Conservation (phyloP, 306 rosid genomes). For the cucumber (Cucumis sativus) region DNA sequence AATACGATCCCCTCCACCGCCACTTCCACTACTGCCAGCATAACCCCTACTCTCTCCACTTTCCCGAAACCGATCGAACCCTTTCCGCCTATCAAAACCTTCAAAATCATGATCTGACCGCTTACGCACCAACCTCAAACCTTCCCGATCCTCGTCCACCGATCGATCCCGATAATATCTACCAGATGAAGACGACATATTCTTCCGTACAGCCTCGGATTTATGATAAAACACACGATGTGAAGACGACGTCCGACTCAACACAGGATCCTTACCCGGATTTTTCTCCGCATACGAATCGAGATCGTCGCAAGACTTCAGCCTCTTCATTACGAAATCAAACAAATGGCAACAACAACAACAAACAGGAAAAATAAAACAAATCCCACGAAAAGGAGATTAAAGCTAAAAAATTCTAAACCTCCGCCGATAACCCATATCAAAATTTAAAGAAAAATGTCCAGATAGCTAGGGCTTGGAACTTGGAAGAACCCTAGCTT, state of each 20-base stretch:
- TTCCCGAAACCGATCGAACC: slow-evolving; percentile 59
- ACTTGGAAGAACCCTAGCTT: neutral
- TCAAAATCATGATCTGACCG: slow-evolving; percentile 78
- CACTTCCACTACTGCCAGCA: slow-evolving; percentile 14
- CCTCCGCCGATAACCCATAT: neutral
- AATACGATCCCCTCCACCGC: slow-evolving; percentile 41
- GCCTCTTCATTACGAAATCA: slow-evolving; percentile 54
- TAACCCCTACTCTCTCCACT: slow-evolving; percentile 32
- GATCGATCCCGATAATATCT: slow-evolving; percentile 61
- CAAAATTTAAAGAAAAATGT: neutral
- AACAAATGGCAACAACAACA: neutral
- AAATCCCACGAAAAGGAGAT: slow-evolving; percentile 2
- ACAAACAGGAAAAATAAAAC: neutral
- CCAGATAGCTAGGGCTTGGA: neutral
- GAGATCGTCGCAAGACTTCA: slow-evolving; percentile 83
- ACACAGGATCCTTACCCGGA: slow-evolving; percentile 18
- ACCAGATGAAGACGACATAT: slow-evolving; percentile 34
- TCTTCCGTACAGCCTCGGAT: slow-evolving; percentile 48
- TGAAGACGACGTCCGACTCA: slow-evolving; percentile 50
- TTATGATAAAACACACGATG: slow-evolving; percentile 60
- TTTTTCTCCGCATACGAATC: slow-evolving; percentile 53
- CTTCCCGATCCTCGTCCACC: slow-evolving; percentile 69
- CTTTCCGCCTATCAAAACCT: slow-evolving; percentile 68
- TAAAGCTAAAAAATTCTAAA: neutral
- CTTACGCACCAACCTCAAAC: slow-evolving; percentile 54